Base-by-base conservation (phyloP, 257 asterid species). In the Hygrophila difformis region DNA sequence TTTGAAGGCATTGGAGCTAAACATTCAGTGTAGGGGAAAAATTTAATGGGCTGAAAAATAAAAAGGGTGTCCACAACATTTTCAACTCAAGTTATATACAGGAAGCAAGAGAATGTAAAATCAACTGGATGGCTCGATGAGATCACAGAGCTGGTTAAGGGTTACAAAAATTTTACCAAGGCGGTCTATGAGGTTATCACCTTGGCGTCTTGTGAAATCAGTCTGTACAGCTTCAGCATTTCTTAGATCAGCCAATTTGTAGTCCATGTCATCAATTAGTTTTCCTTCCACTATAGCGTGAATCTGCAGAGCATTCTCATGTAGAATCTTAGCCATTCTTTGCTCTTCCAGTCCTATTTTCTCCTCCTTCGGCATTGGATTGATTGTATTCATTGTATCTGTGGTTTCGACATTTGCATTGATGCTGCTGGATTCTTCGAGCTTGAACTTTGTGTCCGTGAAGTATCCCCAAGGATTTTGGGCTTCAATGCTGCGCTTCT, bases 391-490 rank as follows among this genome's bases (percentile, higher is more conserved):
- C 29, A 4, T 21, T 39, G 26, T 23, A 12, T 33, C 51, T 14
- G 65, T 51, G 60, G 39, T 35, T 22, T 28, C 53, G 28, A 5
- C 57, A 24, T 56, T 39, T 55, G 40, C 55, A 8, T 53, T 62
- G 1, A 20, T 21, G 53, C 57, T 47, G 59, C 68, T 51, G 4
- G 76, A 56, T 51, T 72, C 83, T 54, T 77, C 81, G 1, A 52
- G 67, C 53, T 75, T 79, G 29, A 52, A 22, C 36, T 57, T 67
- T 33, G 71, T 53, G 41, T 71, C 57, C 20, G 78, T 63, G 74
- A 49, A 63, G 62, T 60, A 69, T 61, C 91, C 76, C 94, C 94
- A 82, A 5, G 87, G 89, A 47, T 69, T 78, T 37, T 63, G 60
- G 26, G 71, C 60, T 63, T 68, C 77, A 12, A 71, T 48, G 56